Conservation (phyloP, 176 grass and related monocot genomes). For the Tillandsia leiboldiana region DNA sequence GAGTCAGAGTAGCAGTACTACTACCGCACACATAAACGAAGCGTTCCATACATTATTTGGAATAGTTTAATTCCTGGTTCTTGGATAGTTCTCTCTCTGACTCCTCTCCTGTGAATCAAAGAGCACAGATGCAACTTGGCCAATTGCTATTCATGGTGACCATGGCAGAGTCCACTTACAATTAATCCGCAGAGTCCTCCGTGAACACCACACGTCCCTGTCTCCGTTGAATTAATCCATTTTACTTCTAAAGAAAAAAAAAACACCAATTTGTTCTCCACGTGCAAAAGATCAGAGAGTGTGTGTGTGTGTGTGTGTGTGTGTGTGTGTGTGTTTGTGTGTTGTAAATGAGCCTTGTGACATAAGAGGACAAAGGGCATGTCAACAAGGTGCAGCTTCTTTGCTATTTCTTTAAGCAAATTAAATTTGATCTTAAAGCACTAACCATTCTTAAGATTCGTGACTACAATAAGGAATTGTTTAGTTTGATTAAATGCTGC, state of each 20-base stretch:
- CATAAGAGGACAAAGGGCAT: slow-evolving; percentile 53
- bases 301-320: neutral
- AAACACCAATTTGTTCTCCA: neutral
- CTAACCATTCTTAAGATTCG: neutral
- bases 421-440: neutral
- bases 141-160: too few relatives aligned
- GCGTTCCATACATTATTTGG: too few relatives aligned
- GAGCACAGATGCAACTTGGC: too few relatives aligned
- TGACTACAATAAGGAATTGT: neutral
- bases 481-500: neutral
- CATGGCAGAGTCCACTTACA: too few relatives aligned
- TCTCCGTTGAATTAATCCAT: too few relatives aligned
- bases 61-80: too few relatives aligned
- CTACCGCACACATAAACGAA: too few relatives aligned
- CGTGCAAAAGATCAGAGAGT: neutral
- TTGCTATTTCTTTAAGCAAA: neutral
- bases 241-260: neutral
- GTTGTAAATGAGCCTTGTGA: slow-evolving; percentile 37
- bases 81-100: too few relatives aligned
- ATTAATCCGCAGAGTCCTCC: too few relatives aligned
- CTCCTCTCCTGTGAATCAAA: too few relatives aligned
- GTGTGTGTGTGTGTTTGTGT: neutral
- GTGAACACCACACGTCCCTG: too few relatives aligned
- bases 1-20: too few relatives aligned
- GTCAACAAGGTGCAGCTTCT: slow-evolving; percentile 31